These are phyloP conservation scores for Phytophthora foliorum DNA, from an alignment of 352 stramenopile species.

Conservation along the genomic window DNA sequence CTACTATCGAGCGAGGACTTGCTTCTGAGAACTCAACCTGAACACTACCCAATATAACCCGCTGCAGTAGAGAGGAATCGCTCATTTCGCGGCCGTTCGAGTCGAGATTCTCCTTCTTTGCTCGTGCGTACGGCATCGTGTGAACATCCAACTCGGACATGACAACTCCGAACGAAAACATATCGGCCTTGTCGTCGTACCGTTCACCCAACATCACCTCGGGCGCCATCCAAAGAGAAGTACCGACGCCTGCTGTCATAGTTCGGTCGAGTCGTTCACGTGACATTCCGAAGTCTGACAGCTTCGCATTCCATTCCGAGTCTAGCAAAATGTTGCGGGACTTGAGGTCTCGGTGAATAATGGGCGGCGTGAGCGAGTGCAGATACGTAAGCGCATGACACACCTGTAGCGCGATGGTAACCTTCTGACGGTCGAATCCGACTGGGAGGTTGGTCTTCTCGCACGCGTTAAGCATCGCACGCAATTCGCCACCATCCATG, in stretches of 20 bases:
- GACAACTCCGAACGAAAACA: slow-evolving; percentile 73
- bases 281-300: slow-evolving; percentile 74
- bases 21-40: slow-evolving; percentile 23
- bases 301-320: slow-evolving; percentile 54
- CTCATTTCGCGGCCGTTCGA: slow-evolving; percentile 4
- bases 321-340: slow-evolving; percentile 65
- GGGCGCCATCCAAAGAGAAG: slow-evolving; percentile 66
- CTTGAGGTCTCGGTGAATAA: slow-evolving; percentile 52
- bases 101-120: slow-evolving; percentile 2
- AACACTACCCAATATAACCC: slow-evolving; percentile 7
- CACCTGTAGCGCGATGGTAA: slow-evolving; percentile 44
- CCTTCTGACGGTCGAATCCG: slow-evolving; percentile 29
- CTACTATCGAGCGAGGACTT: slow-evolving; percentile 18
- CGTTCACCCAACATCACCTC: slow-evolving; percentile 73
- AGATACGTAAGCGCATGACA: slow-evolving; percentile 51
- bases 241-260: slow-evolving; percentile 61
- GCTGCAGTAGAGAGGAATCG: slow-evolving; percentile 15
- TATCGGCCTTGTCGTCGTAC: slow-evolving; percentile 60
- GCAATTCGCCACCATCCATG: slow-evolving; percentile 60
- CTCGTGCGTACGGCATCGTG: slow-evolving; percentile 9
- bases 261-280: slow-evolving; percentile 31
- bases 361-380: slow-evolving; percentile 33
- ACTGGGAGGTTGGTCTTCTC: slow-evolving; percentile 28
- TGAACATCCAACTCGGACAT: slow-evolving; percentile 16
- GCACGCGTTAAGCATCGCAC: slow-evolving; percentile 41